These are phyloP conservation scores for Lasiodiplodia sp. DNA, from an alignment of 2,329 filamentous ascomycete genomes.

Conservation along the genomic window DNA sequence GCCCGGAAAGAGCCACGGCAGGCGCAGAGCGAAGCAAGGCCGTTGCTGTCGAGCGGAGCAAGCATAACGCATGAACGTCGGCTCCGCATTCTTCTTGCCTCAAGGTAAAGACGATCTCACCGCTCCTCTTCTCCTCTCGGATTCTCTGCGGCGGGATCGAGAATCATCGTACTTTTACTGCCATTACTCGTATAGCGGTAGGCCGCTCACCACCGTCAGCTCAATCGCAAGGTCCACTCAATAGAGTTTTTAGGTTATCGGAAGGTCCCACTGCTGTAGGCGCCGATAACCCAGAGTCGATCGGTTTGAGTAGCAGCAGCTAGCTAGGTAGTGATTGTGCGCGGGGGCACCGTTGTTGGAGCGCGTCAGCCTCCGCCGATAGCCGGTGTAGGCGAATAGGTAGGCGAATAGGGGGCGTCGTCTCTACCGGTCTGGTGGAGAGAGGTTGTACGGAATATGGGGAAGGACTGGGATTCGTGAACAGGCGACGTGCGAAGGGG, in stretches of 20 bases:
- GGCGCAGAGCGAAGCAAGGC: slow-evolving; percentile 18
- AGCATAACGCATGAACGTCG: slow-evolving; percentile 16
- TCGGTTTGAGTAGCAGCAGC: background rate
- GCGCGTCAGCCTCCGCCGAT: background rate
- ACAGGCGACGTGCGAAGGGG: slow-evolving; percentile 16
- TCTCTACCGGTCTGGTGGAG: slow-evolving; percentile 8
- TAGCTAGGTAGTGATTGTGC: background rate
- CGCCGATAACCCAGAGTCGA: slow-evolving; percentile 4
- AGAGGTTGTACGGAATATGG: slow-evolving; percentile 25
- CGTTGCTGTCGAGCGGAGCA: background rate
- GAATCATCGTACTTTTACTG: background rate
- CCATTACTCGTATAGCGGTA: slow-evolving; percentile 13
- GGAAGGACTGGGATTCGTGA: slow-evolving; percentile 8
- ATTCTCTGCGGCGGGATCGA: slow-evolving; percentile 12
- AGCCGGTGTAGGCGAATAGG: background rate
- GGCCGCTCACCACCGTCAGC: background rate
- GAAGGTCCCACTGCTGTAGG: slow-evolving; percentile 18
- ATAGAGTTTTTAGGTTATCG: slow-evolving; percentile 20
- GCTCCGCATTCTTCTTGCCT: slow-evolving; percentile 6
- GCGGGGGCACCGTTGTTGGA: slow-evolving; percentile 15
- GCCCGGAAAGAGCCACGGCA: slow-evolving; percentile 6
- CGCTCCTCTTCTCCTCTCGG: slow-evolving; percentile 10
- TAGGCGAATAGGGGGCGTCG: background rate
- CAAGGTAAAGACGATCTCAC: background rate
- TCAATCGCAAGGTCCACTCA: slow-evolving; percentile 12